phyloP scores from a whole-genome alignment of 2,329 filamentous ascomycete species.

The Xylariaceae sp. region DNA sequence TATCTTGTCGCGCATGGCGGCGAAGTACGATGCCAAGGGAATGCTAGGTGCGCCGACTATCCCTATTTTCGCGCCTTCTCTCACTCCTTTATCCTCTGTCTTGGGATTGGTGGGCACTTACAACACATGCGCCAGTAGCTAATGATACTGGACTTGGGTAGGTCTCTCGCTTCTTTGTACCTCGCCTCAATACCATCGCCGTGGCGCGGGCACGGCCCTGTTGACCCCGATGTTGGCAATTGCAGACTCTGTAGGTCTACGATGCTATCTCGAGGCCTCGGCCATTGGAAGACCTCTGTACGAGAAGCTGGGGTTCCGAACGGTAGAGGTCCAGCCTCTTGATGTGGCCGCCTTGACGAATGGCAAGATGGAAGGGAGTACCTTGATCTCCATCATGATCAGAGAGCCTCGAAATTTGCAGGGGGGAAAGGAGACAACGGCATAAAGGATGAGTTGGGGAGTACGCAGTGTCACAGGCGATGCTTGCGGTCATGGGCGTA shows the following conservation, averaged over 20 bases:
- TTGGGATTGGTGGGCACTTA: not conserved
- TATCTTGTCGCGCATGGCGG: constrained; percentile 22
- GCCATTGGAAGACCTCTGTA: constrained; percentile 34
- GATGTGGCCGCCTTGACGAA: constrained; percentile 21
- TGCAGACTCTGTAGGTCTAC: constrained; percentile 32
- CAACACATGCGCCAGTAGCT: not conserved
- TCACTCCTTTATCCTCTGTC: not conserved
- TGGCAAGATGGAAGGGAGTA: constrained; percentile 14
- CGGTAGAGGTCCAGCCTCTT: constrained; percentile 30
- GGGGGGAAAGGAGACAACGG: not conserved
- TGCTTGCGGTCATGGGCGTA: not conserved
- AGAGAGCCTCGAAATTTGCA: constrained; percentile 23
- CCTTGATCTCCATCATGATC: constrained; percentile 28
- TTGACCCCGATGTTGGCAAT: constrained; percentile 33
- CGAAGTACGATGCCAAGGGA: constrained; percentile 29
- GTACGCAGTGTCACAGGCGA: too few species aligned
- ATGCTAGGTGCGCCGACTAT: constrained; percentile 33
- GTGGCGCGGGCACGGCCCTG: constrained; percentile 33
- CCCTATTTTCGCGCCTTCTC: not conserved
- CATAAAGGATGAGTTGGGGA: not conserved
- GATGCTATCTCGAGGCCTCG: constrained; percentile 37
- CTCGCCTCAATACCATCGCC: constrained; percentile 32
- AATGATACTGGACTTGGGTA: constrained; percentile 15
- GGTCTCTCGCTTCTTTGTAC: constrained; percentile 35
- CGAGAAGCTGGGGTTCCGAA: constrained; percentile 34